Conservation (phyloP, 2,329 filamentous ascomycete genomes). For the Neofusicoccum laricinum region DNA sequence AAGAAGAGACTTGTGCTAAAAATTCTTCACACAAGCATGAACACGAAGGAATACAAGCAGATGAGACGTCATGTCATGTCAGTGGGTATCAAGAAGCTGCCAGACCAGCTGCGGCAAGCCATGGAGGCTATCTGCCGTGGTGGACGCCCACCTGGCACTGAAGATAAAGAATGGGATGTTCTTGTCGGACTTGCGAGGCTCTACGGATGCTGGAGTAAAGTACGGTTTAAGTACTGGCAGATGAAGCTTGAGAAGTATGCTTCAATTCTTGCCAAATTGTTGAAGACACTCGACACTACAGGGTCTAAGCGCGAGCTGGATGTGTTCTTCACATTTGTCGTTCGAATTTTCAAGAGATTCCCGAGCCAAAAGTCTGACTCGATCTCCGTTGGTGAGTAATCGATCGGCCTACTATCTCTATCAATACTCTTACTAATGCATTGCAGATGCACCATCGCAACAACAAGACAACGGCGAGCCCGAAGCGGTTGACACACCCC, state of each 20-base stretch:
- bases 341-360: not conserved
- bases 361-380: not conserved
- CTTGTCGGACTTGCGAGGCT: slow-evolving; percentile 28
- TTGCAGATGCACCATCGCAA: not conserved
- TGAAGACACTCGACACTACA: not conserved
- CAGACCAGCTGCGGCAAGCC: not conserved
- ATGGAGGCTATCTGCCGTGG: not conserved
- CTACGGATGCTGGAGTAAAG: slow-evolving; percentile 31
- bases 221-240: not conserved
- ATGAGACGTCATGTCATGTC: slow-evolving; percentile 16
- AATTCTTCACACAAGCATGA: slow-evolving; percentile 25
- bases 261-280: not conserved
- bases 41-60: not conserved
- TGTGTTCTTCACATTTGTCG: not conserved
- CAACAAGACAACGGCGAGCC: not conserved
- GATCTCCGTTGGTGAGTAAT: not conserved
- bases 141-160: not conserved
- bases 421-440: not conserved
- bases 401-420: not conserved
- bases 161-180: slow-evolving; percentile 23
- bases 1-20: slow-evolving; percentile 46
- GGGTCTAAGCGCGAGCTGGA: not conserved
- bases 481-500: slow-evolving; percentile 29
- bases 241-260: not conserved
- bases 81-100: not conserved